Evolutionary conservation across 1,284 basidiomycete genomes (phyloP).

Genomic region (Calocybe gambosa): DNA sequence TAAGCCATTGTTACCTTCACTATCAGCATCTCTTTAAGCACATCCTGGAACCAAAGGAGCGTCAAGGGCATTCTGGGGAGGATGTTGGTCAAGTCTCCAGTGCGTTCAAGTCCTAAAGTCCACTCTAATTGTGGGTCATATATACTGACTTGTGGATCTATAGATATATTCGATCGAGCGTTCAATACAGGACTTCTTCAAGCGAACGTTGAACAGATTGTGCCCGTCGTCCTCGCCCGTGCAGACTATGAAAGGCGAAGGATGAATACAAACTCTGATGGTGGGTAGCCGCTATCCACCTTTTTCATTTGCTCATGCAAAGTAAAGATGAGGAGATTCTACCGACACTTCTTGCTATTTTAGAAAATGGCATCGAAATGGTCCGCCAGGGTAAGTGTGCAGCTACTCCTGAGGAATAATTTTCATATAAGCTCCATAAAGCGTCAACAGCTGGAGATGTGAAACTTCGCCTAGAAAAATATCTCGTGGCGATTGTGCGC

Average conservation of each 20-base stretch:
- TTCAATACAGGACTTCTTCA: conserved; percentile 48
- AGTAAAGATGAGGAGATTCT: conserved; percentile 42
- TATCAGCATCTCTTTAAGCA: neutral
- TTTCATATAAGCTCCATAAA: conserved; percentile 16
- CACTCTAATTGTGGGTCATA: conserved; percentile 3
- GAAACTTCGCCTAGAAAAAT: conserved; percentile 75
- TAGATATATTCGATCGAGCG: conserved; percentile 56
- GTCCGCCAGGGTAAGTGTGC: conserved; percentile 46
- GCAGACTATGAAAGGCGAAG: conserved; percentile 59
- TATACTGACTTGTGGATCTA: conserved; percentile 2
- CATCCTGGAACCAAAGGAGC: too few relatives aligned
- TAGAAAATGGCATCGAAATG: conserved; percentile 56
- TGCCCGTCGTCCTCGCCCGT: conserved; percentile 60
- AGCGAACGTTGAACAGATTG: conserved; percentile 58
- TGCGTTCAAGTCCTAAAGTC: conserved; percentile 16
- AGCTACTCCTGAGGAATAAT: neutral
- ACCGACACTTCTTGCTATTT: conserved; percentile 42
- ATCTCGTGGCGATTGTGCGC: conserved; percentile 67
- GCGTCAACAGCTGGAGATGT: conserved; percentile 45
- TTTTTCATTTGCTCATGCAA: neutral
- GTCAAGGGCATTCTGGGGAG: conserved; percentile 20
- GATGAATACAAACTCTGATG: conserved; percentile 39
- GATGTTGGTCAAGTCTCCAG: conserved; percentile 34
- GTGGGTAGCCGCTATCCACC: conserved; percentile 23
- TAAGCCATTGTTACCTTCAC: conserved; percentile 22